A percentile compares a stretch with the other conserved stretches of the same genome.
Evolutionary conservation across 2,329 filamentous ascomycete species (phyloP).

Genomic region (Neodidymelliopsis sp.): DNA sequence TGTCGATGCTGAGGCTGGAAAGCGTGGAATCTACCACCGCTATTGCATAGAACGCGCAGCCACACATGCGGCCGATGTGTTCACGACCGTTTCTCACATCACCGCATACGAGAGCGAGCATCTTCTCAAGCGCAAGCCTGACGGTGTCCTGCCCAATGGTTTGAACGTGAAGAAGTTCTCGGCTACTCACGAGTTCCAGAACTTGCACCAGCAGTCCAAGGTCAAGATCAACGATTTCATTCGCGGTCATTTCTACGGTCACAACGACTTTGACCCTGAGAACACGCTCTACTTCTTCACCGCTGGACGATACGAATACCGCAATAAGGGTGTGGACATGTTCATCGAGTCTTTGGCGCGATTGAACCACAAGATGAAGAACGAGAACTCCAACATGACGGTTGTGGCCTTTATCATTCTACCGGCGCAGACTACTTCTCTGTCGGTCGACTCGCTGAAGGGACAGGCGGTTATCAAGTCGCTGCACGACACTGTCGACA

Average conservation of each 20-base stretch:
- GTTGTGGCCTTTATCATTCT: conserved; percentile 99
- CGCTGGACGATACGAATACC: conserved; percentile 93
- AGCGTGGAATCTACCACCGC: conserved; percentile 96
- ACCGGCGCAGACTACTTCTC: conserved; percentile 93
- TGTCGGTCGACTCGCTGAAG: conserved; percentile 94
- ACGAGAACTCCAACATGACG: conserved; percentile 83
- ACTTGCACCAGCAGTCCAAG: conserved; percentile 94
- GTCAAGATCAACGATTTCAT: conserved; percentile 99
- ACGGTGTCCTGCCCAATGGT: conserved; percentile 94
- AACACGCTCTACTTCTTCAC: conserved; percentile 99
- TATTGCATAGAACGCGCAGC: conserved; percentile 98
- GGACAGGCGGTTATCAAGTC: conserved; percentile 98
- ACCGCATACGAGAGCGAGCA: conserved; percentile 99
- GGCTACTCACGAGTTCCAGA: conserved; percentile 98
- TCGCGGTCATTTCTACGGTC: conserved; percentile 96
- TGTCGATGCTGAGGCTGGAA: conserved; percentile 94
- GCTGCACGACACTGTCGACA: conserved; percentile 87
- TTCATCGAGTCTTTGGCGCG: conserved; percentile 97
- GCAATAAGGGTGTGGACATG: conserved; percentile 99
- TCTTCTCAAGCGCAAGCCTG: conserved; percentile 94
- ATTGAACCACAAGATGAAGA: conserved; percentile 91
- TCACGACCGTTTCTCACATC: conserved; percentile 98
- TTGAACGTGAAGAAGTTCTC: conserved; percentile 99
- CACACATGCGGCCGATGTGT: conserved; percentile 91
- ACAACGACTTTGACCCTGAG: conserved; percentile 95